phyloP scores from a whole-genome alignment of 1,139 yeast species.

The Sugiyamaella novakii region DNA sequence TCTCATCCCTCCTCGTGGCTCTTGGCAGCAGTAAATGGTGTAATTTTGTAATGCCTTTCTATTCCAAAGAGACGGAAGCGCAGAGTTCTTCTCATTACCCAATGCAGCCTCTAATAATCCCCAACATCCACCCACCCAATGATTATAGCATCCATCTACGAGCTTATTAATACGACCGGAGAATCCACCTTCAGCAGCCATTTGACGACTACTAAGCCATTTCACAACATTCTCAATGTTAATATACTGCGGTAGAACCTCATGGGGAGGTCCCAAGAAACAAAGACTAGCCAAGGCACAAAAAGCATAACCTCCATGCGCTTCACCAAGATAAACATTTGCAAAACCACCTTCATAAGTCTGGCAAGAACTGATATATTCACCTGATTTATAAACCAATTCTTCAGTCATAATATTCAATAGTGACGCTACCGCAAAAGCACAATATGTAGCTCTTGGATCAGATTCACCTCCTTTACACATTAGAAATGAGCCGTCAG shows the following conservation, averaged over 20 bases:
- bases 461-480: slow-evolving; percentile 82
- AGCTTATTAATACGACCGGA: slow-evolving; percentile 89
- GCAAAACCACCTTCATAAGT: slow-evolving; percentile 96
- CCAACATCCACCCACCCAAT: slow-evolving; percentile 87
- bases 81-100: slow-evolving; percentile 27
- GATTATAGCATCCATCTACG: slow-evolving; percentile 95
- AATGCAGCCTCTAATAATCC: slow-evolving; percentile 62
- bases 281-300: slow-evolving; percentile 81
- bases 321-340: slow-evolving; percentile 73
- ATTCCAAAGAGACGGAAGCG: slow-evolving; percentile 43
- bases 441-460: slow-evolving; percentile 85
- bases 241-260: slow-evolving; percentile 35
- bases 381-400: slow-evolving; percentile 53
- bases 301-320: slow-evolving; percentile 96
- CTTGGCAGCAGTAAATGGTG: slow-evolving; percentile 75
- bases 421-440: slow-evolving; percentile 69
- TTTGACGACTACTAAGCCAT: slow-evolving; percentile 77
- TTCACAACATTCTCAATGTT: slow-evolving; percentile 37
- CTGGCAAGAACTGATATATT: slow-evolving; percentile 74
- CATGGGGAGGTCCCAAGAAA: slow-evolving; percentile 47
- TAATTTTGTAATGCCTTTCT: slow-evolving; percentile 64
- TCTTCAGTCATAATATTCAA: slow-evolving; percentile 66
- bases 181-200: slow-evolving; percentile 76
- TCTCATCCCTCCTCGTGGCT: slow-evolving; percentile 67
- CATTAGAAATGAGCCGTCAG: slow-evolving; percentile 76